Base-by-base conservation (phyloP, 116 monocot genomes). In the Posidonia oceanica region DNA sequence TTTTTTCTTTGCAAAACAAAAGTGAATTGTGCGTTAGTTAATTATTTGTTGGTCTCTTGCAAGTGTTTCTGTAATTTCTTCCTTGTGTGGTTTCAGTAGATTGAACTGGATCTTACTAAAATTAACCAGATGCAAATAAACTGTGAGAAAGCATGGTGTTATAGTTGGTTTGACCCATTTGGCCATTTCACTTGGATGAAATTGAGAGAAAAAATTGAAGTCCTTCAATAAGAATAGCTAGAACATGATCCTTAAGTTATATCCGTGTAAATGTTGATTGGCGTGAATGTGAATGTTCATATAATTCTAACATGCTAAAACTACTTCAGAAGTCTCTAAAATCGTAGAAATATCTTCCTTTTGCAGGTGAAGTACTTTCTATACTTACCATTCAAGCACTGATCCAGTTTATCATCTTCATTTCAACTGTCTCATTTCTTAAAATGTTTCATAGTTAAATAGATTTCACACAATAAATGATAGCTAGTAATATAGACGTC, bases 291-390 rank as follows among this genome's bases (percentile, higher is more conserved):
- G 29, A 29, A 29, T 29, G 29, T 29, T 29, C 29, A 29, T 29
- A 29, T 29, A 29, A 29, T 29, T 29, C 29, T 29, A 29, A 29
- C 29, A 29, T 29, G 29, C 29, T 29, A 12, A 1, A 5, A 69
- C 5, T 70, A 40, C 23, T n/a, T 39, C 5, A 15, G 12, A 21
- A 38, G 58, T 10, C 20, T 37, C 7, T 36, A 57, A 4, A 14
- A 42, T 40, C 55, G 38, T 56, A 42, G 18, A 60, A 22, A 4
- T 70, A 29, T 73, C 61, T 68, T 20, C 5, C 60, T 15, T 36
- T 8, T 84, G 80, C 92, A 97, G 97, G 97, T 97, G 8, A 89
- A 87, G 60, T 97, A 97, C 72, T 69, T 97, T n/a, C n/a, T n/a
- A n/a, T n/a, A n/a, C n/a, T n/a, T 44, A 44, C 10, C n/a, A 10